Evolutionary conservation across 768 basidiomycete species (phyloP).

Genomic region (Exsudoporus frostii): DNA sequence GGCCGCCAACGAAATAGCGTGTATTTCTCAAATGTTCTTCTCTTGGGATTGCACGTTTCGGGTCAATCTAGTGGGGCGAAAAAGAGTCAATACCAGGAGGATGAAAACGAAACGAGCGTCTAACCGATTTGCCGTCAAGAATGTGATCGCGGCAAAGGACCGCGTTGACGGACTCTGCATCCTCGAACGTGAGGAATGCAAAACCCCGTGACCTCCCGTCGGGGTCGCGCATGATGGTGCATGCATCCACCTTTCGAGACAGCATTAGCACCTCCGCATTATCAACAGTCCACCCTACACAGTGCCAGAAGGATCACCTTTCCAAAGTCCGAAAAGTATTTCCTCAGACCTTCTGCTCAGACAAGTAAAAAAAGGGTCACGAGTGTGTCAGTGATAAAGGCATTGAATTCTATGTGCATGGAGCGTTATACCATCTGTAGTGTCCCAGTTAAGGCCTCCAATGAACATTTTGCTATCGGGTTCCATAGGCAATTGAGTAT

Average conservation of each 20-base stretch:
- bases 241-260: slow-evolving; percentile 61
- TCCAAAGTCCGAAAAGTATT: slow-evolving; percentile 80
- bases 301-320: slow-evolving; percentile 42
- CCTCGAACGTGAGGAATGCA: slow-evolving; percentile 81
- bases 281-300: background rate
- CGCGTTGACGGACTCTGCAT: slow-evolving; percentile 55
- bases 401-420: slow-evolving; percentile 23
- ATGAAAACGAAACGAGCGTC: slow-evolving; percentile 15
- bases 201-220: slow-evolving; percentile 76
- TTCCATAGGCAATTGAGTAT: slow-evolving; percentile 30
- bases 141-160: slow-evolving; percentile 68
- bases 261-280: slow-evolving; percentile 10
- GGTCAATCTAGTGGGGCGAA: slow-evolving; percentile 61
- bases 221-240: slow-evolving; percentile 83
- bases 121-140: slow-evolving; percentile 76
- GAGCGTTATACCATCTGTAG: slow-evolving; percentile 72
- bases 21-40: slow-evolving; percentile 75
- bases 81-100: background rate
- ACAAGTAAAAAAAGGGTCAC: slow-evolving; percentile 18
- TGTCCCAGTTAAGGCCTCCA: slow-evolving; percentile 89
- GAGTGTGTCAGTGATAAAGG: slow-evolving; percentile 25
- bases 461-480: slow-evolving; percentile 83
- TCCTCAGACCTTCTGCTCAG: slow-evolving; percentile 54
- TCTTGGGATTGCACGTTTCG: slow-evolving; percentile 82
- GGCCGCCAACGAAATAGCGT: slow-evolving; percentile 80